A percentile compares a stretch with the other conserved stretches of the same genome.
These are phyloP conservation scores for Wilhelminamyces savonicus DNA, from an alignment of 805 yeast species.

Conservation along the genomic window DNA sequence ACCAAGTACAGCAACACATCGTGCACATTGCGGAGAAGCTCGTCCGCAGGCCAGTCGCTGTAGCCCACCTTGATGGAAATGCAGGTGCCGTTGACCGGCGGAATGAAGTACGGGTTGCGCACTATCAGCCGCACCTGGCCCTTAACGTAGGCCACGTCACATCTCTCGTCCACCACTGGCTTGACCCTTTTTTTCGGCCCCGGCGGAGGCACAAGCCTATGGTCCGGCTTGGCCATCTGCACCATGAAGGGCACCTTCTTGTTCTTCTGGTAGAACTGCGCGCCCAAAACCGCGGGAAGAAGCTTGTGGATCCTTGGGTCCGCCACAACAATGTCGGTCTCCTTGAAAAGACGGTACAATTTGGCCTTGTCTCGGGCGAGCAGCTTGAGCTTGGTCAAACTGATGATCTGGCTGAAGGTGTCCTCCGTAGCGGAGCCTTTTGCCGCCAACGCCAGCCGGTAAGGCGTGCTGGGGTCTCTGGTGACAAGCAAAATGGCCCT, in stretches of 20 bases:
- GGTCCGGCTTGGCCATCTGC: conserved; percentile 46
- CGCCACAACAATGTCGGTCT: conserved; percentile 61
- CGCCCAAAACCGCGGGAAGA: conserved; percentile 53
- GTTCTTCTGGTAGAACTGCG: conserved; percentile 55
- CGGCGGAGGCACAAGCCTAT: too few species aligned
- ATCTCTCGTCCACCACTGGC: conserved; percentile 36
- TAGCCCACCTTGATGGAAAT: conserved; percentile 57
- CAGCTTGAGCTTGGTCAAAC: conserved; percentile 51
- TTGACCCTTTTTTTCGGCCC: conserved; percentile 21
- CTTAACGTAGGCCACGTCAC: conserved; percentile 60
- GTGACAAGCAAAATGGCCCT: conserved; percentile 57
- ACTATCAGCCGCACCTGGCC: conserved; percentile 61
- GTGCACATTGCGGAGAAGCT: conserved; percentile 47
- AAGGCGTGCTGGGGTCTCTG: conserved; percentile 64
- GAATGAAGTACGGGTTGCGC: conserved; percentile 51
- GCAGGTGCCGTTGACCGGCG: conserved; percentile 59
- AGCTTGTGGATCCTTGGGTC: conserved; percentile 64
- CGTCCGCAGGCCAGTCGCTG: conserved; percentile 35
- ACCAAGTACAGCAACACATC: conserved; percentile 45
- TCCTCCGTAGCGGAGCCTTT: conserved; percentile 55
- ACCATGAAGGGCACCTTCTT: conserved; percentile 65
- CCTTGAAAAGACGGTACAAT: conserved; percentile 45
- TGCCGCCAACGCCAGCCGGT: conserved; percentile 41
- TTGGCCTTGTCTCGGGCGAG: conserved; percentile 38
- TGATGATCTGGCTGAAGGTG: conserved; percentile 51